Evolutionary conservation across 129 eudicot genomes (phyloP).

Genomic region (Dittrichia graveolens): DNA sequence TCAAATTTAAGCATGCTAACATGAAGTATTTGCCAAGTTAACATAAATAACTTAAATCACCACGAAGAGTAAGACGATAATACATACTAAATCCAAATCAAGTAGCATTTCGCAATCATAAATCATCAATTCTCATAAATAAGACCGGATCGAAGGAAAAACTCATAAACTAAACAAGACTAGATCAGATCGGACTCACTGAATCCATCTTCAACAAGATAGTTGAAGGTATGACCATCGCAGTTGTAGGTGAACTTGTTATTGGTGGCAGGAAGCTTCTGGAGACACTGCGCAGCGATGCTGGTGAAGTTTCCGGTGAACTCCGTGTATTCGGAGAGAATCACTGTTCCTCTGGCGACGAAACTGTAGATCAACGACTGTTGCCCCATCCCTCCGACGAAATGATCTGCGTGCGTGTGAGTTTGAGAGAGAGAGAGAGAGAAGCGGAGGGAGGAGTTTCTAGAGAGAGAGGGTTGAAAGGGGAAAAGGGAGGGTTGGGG

Average conservation of each 20-base stretch:
- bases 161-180: not conserved
- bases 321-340: constrained; percentile 55
- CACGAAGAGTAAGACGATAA: not conserved
- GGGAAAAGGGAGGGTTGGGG: constrained; percentile 26
- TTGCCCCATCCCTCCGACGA: constrained; percentile 42
- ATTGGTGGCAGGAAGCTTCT: constrained; percentile 60
- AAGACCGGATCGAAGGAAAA: constrained; percentile 17
- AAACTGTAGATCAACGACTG: constrained; percentile 55
- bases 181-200: constrained; percentile 46
- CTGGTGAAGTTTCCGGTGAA: constrained; percentile 57
- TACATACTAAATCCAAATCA: constrained; percentile 2
- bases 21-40: not conserved
- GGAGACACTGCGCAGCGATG: constrained; percentile 61
- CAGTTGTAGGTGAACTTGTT: constrained; percentile 60
- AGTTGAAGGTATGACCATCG: constrained; percentile 63
- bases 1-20: constrained; percentile 7
- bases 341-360: constrained; percentile 61
- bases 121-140: not conserved
- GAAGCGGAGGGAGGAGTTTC: not conserved
- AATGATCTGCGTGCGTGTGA: not conserved
- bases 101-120: constrained; percentile 13
- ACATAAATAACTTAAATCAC: not conserved
- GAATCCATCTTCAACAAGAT: constrained; percentile 58
- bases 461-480: constrained; percentile 35
- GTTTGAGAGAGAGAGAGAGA: not conserved